These are phyloP conservation scores for Thelephora aurantiotincta DNA, from an alignment of 768 basidiomycete species.

Conservation along the genomic window DNA sequence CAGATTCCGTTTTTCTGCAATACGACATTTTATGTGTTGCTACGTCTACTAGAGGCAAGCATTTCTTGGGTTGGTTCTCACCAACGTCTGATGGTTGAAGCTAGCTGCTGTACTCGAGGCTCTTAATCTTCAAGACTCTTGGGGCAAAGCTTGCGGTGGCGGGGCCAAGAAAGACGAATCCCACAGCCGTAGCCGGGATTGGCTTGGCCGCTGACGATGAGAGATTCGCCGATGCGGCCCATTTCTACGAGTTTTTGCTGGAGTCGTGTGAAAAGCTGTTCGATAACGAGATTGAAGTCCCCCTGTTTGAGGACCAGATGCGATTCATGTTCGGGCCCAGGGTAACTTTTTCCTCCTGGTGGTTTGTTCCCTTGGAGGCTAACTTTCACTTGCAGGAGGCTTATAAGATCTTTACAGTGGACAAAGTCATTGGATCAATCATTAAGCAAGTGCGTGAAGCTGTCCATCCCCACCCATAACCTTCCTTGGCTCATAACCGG, in stretches of 20 bases:
- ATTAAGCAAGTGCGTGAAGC: constrained; percentile 64
- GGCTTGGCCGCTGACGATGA: constrained; percentile 17
- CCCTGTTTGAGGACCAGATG: constrained; percentile 83
- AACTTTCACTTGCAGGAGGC: constrained; percentile 32
- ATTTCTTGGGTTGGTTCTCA: background rate
- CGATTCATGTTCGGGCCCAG: constrained; percentile 76
- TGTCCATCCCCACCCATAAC: background rate
- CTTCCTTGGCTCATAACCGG: background rate
- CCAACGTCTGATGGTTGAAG: background rate
- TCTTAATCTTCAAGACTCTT: constrained; percentile 68
- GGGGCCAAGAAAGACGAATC: constrained; percentile 15
- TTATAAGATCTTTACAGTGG: constrained; percentile 86
- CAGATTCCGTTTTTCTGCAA: constrained; percentile 66
- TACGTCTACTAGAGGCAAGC: constrained; percentile 78
- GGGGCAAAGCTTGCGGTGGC: constrained; percentile 30
- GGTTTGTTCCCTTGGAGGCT: background rate
- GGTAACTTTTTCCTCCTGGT: constrained; percentile 22
- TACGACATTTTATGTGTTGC: constrained; percentile 72
- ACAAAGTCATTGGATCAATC: constrained; percentile 77
- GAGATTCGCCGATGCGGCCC: constrained; percentile 31
- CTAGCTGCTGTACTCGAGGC: constrained; percentile 71
- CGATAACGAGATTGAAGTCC: constrained; percentile 82
- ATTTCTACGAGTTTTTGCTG: constrained; percentile 74
- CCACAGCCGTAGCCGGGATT: constrained; percentile 22
- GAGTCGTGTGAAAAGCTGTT: constrained; percentile 84